Evolutionary conservation across 192 early-diverging fungal genomes (phyloP).

Genomic region (Backusella liffmaniae): DNA sequence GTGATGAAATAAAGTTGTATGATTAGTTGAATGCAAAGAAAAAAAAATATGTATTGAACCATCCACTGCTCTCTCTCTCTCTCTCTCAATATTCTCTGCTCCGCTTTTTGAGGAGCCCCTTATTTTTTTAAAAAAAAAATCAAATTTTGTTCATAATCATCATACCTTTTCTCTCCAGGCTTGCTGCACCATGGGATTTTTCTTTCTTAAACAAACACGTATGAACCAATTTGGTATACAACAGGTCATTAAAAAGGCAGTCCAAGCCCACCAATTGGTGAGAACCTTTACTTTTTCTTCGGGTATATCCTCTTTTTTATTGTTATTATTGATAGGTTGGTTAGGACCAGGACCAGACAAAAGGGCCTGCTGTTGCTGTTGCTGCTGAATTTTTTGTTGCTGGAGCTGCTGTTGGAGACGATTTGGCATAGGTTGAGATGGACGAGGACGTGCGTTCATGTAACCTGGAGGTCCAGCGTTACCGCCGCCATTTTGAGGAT

Average conservation of each 20-base stretch:
- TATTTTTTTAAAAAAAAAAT: too few species aligned
- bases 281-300: constrained; percentile 29
- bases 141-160: background rate
- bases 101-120: constrained; percentile 10
- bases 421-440: constrained; percentile 19
- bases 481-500: background rate
- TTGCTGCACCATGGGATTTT: constrained; percentile 43
- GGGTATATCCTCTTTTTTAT: background rate
- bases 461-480: background rate
- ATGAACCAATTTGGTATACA: constrained; percentile 46
- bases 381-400: constrained; percentile 27
- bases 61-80: constrained; percentile 15
- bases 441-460: background rate
- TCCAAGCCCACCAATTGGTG: constrained; percentile 41
- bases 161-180: constrained; percentile 60
- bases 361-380: constrained; percentile 18
- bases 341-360: constrained; percentile 3
- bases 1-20: constrained; percentile 9
- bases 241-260: constrained; percentile 44
- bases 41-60: background rate
- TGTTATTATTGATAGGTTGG: background rate
- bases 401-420: constrained; percentile 29
- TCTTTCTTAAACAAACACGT: constrained; percentile 38
- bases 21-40: constrained; percentile 6
- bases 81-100: too few species aligned